Evolutionary conservation across 1,284 basidiomycete genomes (phyloP).

Genomic region (Boletellus deceptivus): DNA sequence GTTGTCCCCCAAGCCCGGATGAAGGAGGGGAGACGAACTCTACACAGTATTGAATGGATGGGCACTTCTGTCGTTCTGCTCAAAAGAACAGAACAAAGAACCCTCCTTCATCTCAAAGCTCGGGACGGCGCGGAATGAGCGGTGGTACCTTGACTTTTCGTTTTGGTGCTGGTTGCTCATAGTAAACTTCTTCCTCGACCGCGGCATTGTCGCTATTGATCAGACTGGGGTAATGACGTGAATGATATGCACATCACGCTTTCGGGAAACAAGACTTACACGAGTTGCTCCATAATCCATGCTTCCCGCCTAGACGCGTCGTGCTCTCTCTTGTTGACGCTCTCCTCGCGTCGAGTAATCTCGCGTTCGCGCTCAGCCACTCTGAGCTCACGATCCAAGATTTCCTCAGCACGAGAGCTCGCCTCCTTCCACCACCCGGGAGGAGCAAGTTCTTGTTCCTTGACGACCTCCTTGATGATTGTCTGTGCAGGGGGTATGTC

Average conservation of each 20-base stretch:
- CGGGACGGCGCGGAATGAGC: slow-evolving; percentile 76
- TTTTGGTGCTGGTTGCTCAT: slow-evolving; percentile 64
- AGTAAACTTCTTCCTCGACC: slow-evolving; percentile 76
- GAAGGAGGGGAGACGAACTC: slow-evolving; percentile 80
- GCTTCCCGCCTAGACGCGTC: slow-evolving; percentile 78
- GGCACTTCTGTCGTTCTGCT: slow-evolving; percentile 30
- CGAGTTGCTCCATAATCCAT: slow-evolving; percentile 87
- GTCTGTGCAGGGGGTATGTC: slow-evolving; percentile 66
- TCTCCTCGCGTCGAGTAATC: slow-evolving; percentile 77
- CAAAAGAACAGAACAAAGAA: slow-evolving; percentile 39
- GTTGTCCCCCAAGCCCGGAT: slow-evolving; percentile 83
- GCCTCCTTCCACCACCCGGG: slow-evolving; percentile 69
- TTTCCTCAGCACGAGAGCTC: slow-evolving; percentile 67
- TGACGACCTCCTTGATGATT: slow-evolving; percentile 79
- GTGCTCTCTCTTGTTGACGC: slow-evolving; percentile 76
- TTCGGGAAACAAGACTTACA: slow-evolving; percentile 48
- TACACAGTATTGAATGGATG: slow-evolving; percentile 43
- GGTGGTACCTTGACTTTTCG: slow-evolving; percentile 86
- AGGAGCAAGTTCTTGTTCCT: slow-evolving; percentile 71
- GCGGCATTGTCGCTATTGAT: slow-evolving; percentile 64
- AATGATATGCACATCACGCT: slow-evolving; percentile 6
- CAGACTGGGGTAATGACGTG: slow-evolving; percentile 42
- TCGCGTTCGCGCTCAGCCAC: slow-evolving; percentile 80
- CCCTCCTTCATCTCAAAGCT: slow-evolving; percentile 90
- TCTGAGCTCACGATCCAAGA: slow-evolving; percentile 78